A percentile compares a stretch with the other conserved stretches of the same genome.
Evolutionary conservation across 768 basidiomycete species (phyloP).

Genomic region (Cubamyces sp.): DNA sequence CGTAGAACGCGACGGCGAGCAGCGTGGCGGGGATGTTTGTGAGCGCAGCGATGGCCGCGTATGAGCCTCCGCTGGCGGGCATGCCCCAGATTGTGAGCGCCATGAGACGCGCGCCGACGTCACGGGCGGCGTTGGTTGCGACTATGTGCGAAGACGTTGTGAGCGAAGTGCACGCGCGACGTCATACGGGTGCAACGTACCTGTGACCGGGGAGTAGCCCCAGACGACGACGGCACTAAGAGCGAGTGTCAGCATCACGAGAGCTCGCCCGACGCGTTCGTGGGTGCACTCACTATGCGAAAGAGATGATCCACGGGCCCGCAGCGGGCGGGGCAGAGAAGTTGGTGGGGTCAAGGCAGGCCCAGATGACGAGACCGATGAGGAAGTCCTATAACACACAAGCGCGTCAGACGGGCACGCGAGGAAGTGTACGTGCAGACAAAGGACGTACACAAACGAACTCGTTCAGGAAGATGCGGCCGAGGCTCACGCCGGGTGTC

Average conservation of each 20-base stretch:
- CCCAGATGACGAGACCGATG: conserved; percentile 56
- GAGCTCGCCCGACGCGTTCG: neutral
- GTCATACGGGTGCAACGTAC: conserved; percentile 14
- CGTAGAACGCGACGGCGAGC: conserved; percentile 55
- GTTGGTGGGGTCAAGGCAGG: conserved; percentile 62
- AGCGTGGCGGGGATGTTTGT: conserved; percentile 69
- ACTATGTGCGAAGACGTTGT: conserved; percentile 30
- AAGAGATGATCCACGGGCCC: conserved; percentile 54
- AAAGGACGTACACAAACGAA: conserved; percentile 51
- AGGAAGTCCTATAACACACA: conserved; percentile 39
- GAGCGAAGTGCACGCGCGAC: neutral
- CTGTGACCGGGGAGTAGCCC: conserved; percentile 59
- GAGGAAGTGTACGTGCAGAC: neutral
- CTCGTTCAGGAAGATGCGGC: conserved; percentile 56
- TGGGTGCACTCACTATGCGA: conserved; percentile 55
- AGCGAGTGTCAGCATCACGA: neutral
- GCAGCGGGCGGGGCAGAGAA: conserved; percentile 53
- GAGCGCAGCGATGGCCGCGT: conserved; percentile 65
- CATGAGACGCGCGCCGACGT: conserved; percentile 64
- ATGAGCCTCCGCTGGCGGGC: conserved; percentile 53
- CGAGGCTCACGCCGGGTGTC: conserved; percentile 45
- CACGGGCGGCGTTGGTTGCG: conserved; percentile 68
- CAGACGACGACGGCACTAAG: conserved; percentile 59
- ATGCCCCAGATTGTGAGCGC: conserved; percentile 65
- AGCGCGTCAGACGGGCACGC: neutral